Percentiles rank a stretch among this genome's conserved stretches.
These are phyloP conservation scores for Thalia dealbata DNA, from an alignment of 176 grass and related monocot species.

Conservation along the genomic window DNA sequence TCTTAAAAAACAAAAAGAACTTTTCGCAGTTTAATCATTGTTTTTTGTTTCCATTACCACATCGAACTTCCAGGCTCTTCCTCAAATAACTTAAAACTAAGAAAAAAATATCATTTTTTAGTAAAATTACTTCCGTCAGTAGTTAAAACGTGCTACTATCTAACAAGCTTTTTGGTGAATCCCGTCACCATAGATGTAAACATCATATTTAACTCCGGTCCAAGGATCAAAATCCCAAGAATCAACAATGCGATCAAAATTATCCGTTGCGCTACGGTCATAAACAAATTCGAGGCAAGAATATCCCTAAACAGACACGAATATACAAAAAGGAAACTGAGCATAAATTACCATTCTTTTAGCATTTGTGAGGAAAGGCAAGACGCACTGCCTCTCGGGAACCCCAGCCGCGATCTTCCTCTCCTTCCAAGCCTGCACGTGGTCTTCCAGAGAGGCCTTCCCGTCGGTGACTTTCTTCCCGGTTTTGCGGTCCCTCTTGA, in stretches of 20 bases:
- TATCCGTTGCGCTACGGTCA: not conserved
- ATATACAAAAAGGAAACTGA: not conserved
- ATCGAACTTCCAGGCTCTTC: no score
- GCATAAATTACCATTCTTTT: conserved; percentile 37
- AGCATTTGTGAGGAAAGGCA: conserved; percentile 50
- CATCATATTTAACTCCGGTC: not conserved
- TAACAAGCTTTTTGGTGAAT: no score
- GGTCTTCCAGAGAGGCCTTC: conserved; percentile 23
- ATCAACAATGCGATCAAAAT: not conserved
- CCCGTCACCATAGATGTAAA: no score
- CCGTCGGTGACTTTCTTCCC: conserved; percentile 8
- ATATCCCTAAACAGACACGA: not conserved
- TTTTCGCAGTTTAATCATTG: no score
- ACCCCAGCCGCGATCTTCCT: conserved; percentile 41
- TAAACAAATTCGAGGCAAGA: not conserved
- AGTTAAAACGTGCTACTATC: no score
- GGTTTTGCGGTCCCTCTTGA: not conserved
- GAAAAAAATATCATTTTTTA: no score
- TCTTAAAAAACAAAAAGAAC: no score
- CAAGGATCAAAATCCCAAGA: not conserved
- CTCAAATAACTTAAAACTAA: no score
- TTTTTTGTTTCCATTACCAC: no score
- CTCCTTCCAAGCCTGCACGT: conserved; percentile 37
- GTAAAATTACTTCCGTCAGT: no score
- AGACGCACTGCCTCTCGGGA: conserved; percentile 24